A percentile compares a stretch with the other conserved stretches of the same genome.
Conservation (phyloP, 2,329 filamentous ascomycete genomes). For the Paraphaeosphaeria sporulosa region DNA sequence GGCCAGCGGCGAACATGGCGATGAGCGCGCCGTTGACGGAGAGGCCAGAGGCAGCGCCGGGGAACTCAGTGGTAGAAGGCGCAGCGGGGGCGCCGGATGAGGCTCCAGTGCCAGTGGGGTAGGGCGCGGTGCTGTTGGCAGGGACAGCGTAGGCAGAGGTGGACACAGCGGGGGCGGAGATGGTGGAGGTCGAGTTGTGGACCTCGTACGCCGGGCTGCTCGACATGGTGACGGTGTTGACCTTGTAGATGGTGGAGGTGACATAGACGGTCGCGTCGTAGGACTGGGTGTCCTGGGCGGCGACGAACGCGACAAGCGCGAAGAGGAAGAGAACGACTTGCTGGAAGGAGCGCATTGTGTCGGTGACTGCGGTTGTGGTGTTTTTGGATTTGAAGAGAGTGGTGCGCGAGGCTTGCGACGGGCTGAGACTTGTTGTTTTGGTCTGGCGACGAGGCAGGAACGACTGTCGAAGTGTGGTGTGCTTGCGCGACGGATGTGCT, state of each 20-base stretch:
- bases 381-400: background rate
- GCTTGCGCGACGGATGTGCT: background rate
- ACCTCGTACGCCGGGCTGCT: constrained; percentile 36
- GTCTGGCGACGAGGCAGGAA: constrained; percentile 10
- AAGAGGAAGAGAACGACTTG: constrained; percentile 43
- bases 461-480: constrained; percentile 2
- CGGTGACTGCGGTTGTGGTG: constrained; percentile 14
- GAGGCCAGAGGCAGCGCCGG: constrained; percentile 44
- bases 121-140: constrained; percentile 29
- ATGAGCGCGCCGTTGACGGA: constrained; percentile 40
- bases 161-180: constrained; percentile 28
- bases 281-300: constrained; percentile 32
- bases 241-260: constrained; percentile 48
- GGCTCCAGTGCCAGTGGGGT: constrained; percentile 19
- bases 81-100: constrained; percentile 10
- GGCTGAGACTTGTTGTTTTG: constrained; percentile 19
- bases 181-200: constrained; percentile 45
- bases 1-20: constrained; percentile 39
- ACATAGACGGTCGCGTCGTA: constrained; percentile 48
- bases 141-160: constrained; percentile 23
- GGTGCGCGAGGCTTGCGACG: constrained; percentile 9
- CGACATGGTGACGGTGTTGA: constrained; percentile 48
- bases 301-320: constrained; percentile 41
- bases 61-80: constrained; percentile 29
- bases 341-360: constrained; percentile 48